Conservation (phyloP, 148 eudicot species). For the Rhododendron williamsianum region DNA sequence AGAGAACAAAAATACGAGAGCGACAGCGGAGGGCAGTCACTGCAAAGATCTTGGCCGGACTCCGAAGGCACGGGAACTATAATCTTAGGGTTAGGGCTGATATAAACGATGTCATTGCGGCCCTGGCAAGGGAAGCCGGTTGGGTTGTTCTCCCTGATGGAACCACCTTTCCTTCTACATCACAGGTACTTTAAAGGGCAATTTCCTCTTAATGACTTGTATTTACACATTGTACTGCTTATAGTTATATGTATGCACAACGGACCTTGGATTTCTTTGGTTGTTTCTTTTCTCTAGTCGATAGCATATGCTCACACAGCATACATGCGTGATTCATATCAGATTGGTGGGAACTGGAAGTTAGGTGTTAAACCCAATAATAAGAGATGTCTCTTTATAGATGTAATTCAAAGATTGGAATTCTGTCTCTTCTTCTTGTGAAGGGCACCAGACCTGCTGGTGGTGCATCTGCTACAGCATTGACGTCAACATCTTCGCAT, state of each 20-base stretch:
- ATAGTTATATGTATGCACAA: background rate
- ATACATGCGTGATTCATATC: background rate
- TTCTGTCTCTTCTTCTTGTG: conserved; percentile 10
- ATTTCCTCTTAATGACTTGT: background rate
- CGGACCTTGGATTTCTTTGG: background rate
- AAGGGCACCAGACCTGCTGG: conserved; percentile 56
- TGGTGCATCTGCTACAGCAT: conserved; percentile 38
- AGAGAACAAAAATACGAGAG: conserved; percentile 92
- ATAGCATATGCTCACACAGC: background rate
- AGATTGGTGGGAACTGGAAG: background rate
- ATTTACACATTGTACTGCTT: background rate
- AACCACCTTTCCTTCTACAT: conserved; percentile 84
- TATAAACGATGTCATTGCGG: conserved; percentile 95
- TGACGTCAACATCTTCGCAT: conserved; percentile 43
- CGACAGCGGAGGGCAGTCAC: conserved; percentile 97
- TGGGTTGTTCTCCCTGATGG: conserved; percentile 99
- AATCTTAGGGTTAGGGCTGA: conserved; percentile 98
- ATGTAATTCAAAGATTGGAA: background rate
- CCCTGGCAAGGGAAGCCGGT: conserved; percentile 98
- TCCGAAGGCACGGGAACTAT: conserved; percentile 91
- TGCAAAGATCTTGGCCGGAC: conserved; percentile 91
- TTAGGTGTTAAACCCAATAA: background rate
- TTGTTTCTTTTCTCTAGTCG: background rate
- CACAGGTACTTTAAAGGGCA: conserved; percentile 49
- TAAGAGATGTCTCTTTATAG: background rate